Percentiles rank a stretch among this genome's conserved stretches.
Conservation (phyloP, 179 eudicot genomes). For the Heliamphora pulchella region DNA sequence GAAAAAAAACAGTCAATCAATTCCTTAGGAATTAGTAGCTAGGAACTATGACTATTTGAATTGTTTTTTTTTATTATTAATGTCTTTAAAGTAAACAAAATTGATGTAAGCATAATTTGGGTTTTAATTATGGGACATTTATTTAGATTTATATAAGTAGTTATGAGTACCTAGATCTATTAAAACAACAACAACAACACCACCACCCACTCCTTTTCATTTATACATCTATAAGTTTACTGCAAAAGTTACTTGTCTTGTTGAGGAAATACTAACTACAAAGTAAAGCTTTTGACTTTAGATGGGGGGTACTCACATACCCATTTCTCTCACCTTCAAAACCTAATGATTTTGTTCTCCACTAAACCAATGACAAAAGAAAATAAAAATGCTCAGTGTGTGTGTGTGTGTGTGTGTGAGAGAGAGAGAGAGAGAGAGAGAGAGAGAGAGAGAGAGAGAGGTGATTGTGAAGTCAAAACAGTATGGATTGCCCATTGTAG, state of each 20-base stretch:
- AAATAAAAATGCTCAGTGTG: neutral
- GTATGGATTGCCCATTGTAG: neutral
- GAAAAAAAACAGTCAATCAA: neutral
- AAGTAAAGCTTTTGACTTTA: slow-evolving; percentile 14
- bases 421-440: slow-evolving; percentile 4
- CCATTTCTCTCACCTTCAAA: slow-evolving; percentile 18
- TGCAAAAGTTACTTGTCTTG: neutral
- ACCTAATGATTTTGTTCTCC: slow-evolving; percentile 27
- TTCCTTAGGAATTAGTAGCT: no score
- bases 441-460: slow-evolving; percentile 10
- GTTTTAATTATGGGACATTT: neutral
- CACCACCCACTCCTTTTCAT: neutral
- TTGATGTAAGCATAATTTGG: neutral
- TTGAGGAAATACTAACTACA: neutral
- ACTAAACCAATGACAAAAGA: slow-evolving; percentile 12
- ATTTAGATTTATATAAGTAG: neutral
- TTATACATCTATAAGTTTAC: neutral
- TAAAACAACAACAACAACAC: no score
- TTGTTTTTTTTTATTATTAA: neutral
- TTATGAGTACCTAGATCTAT: no score
- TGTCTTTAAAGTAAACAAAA: neutral
- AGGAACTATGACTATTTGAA: neutral
- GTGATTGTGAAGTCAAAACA: slow-evolving; percentile 10
- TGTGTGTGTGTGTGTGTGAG: neutral
- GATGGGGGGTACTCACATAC: slow-evolving; percentile 12